A percentile compares a stretch with the other conserved stretches of the same genome.
Evolutionary conservation across 148 eudicot genomes (phyloP).

Genomic region (Hydrangea macrophylla): DNA sequence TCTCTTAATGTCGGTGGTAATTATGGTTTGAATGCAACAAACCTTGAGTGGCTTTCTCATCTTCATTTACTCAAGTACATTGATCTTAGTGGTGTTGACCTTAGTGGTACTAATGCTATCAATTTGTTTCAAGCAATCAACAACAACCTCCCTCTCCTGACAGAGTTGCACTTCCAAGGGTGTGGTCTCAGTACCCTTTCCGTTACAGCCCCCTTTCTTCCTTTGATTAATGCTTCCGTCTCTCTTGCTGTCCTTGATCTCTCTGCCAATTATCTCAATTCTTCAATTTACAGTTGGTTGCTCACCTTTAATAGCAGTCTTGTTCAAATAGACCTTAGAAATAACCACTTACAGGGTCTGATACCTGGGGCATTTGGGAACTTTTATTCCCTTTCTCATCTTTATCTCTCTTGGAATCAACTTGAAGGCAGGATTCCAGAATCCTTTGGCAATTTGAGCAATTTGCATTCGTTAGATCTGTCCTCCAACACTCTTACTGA

Average conservation of each 20-base stretch:
- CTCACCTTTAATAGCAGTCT: conserved; percentile 23
- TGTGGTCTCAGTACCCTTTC: conserved; percentile 11
- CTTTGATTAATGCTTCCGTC: conserved; percentile 11
- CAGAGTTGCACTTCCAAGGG: conserved; percentile 8
- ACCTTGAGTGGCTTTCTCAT: conserved; percentile 16
- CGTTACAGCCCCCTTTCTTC: neutral
- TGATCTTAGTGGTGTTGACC: conserved; percentile 7
- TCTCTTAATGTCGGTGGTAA: conserved; percentile 6
- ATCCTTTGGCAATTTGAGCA: neutral
- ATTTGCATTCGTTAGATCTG: conserved; percentile 6
- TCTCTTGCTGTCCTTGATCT: conserved; percentile 14
- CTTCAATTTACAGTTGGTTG: conserved; percentile 22
- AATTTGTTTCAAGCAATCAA: conserved; percentile 14
- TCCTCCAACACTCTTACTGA: neutral
- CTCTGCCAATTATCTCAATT: conserved; percentile 1
- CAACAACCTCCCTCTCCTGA: conserved; percentile 17
- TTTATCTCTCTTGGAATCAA: conserved; percentile 1
- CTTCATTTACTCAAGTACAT: conserved; percentile 11
- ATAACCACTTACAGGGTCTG: conserved; percentile 1
- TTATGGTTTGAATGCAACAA: neutral
- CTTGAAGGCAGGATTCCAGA: conserved; percentile 11
- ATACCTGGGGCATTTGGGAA: conserved; percentile 17
- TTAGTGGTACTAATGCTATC: neutral
- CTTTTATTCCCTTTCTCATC: conserved; percentile 12
- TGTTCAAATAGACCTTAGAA: conserved; percentile 19